Evolutionary conservation across 495 filamentous ascomycete genomes (phyloP).

Genomic region (Xylaria venustula): DNA sequence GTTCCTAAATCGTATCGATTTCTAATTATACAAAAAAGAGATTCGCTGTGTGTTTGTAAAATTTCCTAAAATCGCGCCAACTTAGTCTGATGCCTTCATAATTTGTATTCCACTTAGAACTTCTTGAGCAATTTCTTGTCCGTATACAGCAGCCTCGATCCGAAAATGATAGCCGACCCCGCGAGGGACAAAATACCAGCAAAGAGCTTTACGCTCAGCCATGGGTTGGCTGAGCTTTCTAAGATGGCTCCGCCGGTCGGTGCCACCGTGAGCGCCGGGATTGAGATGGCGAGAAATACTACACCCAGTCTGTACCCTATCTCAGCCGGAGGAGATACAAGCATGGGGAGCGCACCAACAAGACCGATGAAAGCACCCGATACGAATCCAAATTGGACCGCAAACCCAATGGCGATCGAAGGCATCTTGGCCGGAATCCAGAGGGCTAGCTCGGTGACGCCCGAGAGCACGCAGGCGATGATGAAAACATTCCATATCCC

Average conservation of each 20-base stretch:
- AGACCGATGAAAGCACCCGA: conserved; percentile 15
- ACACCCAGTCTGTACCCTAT: conserved; percentile 15
- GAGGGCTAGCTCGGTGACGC: conserved; percentile 57
- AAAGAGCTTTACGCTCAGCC: conserved; percentile 17
- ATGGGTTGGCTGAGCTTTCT: neutral
- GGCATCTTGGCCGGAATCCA: conserved; percentile 49
- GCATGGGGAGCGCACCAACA: conserved; percentile 7
- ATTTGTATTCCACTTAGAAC: neutral
- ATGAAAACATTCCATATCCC: conserved; percentile 61
- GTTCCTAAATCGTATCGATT: no score
- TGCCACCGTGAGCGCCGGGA: conserved; percentile 16
- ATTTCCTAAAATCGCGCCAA: no score
- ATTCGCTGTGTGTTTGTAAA: no score
- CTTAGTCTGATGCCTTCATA: no score
- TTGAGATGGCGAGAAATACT: conserved; percentile 43
- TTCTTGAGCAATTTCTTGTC: neutral
- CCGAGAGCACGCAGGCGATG: conserved; percentile 48
- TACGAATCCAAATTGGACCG: conserved; percentile 5
- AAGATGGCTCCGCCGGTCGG: conserved; percentile 19
- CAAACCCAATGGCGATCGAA: conserved; percentile 11
- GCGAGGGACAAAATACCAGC: conserved; percentile 16
- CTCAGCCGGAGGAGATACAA: conserved; percentile 11
- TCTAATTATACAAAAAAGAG: no score
- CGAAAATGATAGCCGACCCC: conserved; percentile 17
- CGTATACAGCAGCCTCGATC: conserved; percentile 7